Evolutionary conservation across 805 yeast genomes (phyloP).

Genomic region (Pichia thaimueangensis): DNA sequence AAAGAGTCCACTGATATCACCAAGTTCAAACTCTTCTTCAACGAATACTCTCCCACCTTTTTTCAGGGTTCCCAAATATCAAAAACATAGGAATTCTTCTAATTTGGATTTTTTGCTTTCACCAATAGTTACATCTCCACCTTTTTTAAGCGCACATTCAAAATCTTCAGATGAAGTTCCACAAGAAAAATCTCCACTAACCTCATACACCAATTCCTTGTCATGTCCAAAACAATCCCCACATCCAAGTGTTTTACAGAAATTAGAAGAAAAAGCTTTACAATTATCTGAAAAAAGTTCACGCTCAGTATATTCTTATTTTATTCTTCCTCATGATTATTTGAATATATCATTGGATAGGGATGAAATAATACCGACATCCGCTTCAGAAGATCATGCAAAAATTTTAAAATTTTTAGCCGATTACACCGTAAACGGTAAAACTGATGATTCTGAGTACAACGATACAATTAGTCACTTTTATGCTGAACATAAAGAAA

Average conservation of each 20-base stretch:
- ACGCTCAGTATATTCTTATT: not conserved
- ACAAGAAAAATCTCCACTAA: not conserved
- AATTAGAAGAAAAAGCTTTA: constrained; percentile 3
- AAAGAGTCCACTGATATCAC: too few relatives aligned
- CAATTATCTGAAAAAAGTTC: not conserved
- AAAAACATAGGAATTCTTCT: not conserved
- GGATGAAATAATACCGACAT: not conserved
- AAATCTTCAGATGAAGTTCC: not conserved
- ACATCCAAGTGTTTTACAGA: constrained; percentile 2
- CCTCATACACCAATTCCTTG: not conserved
- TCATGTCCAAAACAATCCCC: not conserved
- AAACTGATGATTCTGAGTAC: constrained; percentile 5
- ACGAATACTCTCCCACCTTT: not conserved
- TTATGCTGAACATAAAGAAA: constrained; percentile 9
- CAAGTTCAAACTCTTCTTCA: not conserved
- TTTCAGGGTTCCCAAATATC: not conserved
- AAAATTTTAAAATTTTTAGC: constrained; percentile 2
- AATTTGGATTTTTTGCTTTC: constrained; percentile 4
- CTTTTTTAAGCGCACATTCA: not conserved
- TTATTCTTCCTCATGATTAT: constrained; percentile 10
- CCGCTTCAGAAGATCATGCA: not conserved
- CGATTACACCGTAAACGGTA: constrained; percentile 16
- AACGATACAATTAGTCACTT: constrained; percentile 11
- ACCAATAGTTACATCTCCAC: constrained; percentile 4
- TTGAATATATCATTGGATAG: constrained; percentile 6